phyloP scores from a whole-genome alignment of 2,329 filamentous ascomycete species.

The Gliomastix tumulicola region DNA sequence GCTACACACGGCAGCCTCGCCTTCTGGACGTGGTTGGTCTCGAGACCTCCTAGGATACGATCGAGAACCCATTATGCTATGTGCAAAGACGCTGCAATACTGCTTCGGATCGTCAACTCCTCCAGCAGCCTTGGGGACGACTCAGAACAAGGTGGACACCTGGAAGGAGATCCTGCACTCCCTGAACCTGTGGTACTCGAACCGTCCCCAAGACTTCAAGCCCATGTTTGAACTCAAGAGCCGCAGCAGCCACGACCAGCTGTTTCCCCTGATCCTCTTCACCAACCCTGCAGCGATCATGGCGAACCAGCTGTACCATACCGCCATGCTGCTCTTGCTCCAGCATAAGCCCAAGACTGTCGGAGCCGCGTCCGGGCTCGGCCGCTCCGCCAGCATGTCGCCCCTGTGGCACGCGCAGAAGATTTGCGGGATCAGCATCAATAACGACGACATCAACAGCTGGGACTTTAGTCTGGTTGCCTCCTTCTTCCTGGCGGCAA shows the following conservation, averaged over 20 bases:
- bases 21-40: slow-evolving; percentile 7
- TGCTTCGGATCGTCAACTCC: slow-evolving; percentile 13
- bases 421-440: slow-evolving; percentile 40
- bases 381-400: slow-evolving; percentile 25
- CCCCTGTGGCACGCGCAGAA: slow-evolving; percentile 40
- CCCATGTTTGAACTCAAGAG: slow-evolving; percentile 22
- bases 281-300: slow-evolving; percentile 31
- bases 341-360: slow-evolving; percentile 40
- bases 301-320: slow-evolving; percentile 51
- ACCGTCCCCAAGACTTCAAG: slow-evolving; percentile 20
- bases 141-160: slow-evolving; percentile 11
- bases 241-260: slow-evolving; percentile 8
- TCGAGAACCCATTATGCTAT: slow-evolving; percentile 20
- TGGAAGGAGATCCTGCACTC: slow-evolving; percentile 22
- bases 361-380: slow-evolving; percentile 15
- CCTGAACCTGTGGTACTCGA: slow-evolving; percentile 22
- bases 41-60: slow-evolving; percentile 12
- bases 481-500: slow-evolving; percentile 35
- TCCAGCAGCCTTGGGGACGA: slow-evolving; percentile 4
- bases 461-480: slow-evolving; percentile 43
- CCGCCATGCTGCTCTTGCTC: slow-evolving; percentile 44
- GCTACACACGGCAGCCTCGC: slow-evolving; percentile 9
- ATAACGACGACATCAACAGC: slow-evolving; percentile 33
- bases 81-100: slow-evolving; percentile 24
- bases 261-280: slow-evolving; percentile 27